Percentiles rank a stretch among this genome's conserved stretches.
Evolutionary conservation across 495 filamentous ascomycete genomes (phyloP).

Genomic region (Hyaloscypha hepaticicola): DNA sequence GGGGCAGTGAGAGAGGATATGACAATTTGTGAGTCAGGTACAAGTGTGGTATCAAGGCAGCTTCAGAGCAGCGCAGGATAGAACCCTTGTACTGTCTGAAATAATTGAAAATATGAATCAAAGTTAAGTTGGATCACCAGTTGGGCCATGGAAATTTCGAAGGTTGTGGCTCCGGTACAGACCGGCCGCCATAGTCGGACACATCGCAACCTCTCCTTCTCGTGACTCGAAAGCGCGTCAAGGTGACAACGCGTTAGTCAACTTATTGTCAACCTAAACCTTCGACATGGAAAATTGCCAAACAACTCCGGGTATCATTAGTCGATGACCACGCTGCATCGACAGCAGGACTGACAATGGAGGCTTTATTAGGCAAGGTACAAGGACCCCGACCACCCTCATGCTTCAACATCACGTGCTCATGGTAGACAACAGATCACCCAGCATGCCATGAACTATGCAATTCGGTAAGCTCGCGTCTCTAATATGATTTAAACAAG

Average conservation of each 20-base stretch:
- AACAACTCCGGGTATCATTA: not conserved
- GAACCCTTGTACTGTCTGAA: not conserved
- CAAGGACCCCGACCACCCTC: slow-evolving; percentile 18
- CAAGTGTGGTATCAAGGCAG: not conserved
- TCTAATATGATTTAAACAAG: not conserved
- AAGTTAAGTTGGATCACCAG: not conserved
- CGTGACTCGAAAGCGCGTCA: slow-evolving; percentile 19
- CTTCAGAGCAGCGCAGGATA: not conserved
- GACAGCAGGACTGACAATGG: slow-evolving; percentile 53
- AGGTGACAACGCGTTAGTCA: slow-evolving; percentile 7
- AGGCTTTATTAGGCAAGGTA: slow-evolving; percentile 70
- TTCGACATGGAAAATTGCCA: not conserved
- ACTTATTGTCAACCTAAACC: not conserved
- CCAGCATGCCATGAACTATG: slow-evolving; percentile 88
- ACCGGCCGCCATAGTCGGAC: not conserved
- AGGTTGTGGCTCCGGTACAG: not conserved
- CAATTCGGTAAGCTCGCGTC: slow-evolving; percentile 56
- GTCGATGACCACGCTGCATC: not conserved
- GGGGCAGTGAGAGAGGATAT: not conserved
- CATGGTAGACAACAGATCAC: slow-evolving; percentile 50
- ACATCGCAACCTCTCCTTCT: not conserved
- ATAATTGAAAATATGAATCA: not conserved
- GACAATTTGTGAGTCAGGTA: not conserved
- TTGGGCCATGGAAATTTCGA: not conserved
- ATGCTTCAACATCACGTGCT: slow-evolving; percentile 29